Evolutionary conservation across 2,329 filamentous ascomycete genomes (phyloP).

Genomic region (Meredithiella fracta): DNA sequence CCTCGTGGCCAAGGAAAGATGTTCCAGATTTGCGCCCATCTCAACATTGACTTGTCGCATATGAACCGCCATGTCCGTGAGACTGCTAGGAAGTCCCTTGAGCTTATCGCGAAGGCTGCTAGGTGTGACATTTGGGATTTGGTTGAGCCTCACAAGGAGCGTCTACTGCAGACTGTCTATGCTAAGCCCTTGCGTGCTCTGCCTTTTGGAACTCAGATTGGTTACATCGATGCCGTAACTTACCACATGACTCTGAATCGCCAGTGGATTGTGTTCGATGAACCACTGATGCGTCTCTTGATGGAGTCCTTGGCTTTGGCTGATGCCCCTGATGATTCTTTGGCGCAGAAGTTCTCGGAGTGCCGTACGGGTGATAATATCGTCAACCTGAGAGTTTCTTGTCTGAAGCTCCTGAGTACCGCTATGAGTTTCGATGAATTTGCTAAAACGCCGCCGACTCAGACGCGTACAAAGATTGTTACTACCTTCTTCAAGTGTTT

Average conservation of each 20-base stretch:
- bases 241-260: conserved; percentile 83
- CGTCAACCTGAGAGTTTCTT: conserved; percentile 77
- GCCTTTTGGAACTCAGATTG: conserved; percentile 89
- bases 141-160: conserved; percentile 76
- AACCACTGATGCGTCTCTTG: conserved; percentile 73
- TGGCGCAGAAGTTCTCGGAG: conserved; percentile 84
- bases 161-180: conserved; percentile 80
- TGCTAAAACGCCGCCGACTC: conserved; percentile 50
- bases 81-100: conserved; percentile 65
- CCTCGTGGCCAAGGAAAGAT: conserved; percentile 26
- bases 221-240: conserved; percentile 93
- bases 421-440: conserved; percentile 91
- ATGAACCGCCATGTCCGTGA: conserved; percentile 92
- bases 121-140: conserved; percentile 72
- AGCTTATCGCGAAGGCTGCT: conserved; percentile 63
- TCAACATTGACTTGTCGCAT: conserved; percentile 79
- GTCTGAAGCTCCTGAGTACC: conserved; percentile 80
- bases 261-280: conserved; percentile 81
- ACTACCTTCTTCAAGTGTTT: conserved; percentile 95
- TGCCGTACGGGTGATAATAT: conserved; percentile 94
- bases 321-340: conserved; percentile 82
- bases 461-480: conserved; percentile 57
- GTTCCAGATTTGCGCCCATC: conserved; percentile 60
- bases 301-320: conserved; percentile 88
- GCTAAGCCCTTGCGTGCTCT: conserved; percentile 85